These are phyloP conservation scores for Termitomyces sp. DNA, from an alignment of 768 basidiomycete genomes.

Conservation along the genomic window DNA sequence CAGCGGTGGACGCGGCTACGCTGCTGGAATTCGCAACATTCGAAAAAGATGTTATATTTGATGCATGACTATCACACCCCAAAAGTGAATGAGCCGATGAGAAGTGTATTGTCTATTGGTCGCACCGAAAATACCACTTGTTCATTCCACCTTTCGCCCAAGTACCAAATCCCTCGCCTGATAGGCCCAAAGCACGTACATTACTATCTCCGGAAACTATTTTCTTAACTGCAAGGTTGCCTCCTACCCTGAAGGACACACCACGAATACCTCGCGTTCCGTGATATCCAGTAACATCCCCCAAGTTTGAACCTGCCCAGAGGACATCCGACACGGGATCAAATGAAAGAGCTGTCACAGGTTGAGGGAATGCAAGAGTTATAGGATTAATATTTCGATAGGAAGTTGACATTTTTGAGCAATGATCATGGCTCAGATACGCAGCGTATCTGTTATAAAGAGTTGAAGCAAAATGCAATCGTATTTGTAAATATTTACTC, in stretches of 20 bases:
- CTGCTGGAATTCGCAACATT: constrained; percentile 44
- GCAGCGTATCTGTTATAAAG: too few species aligned
- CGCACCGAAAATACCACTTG: constrained; percentile 75
- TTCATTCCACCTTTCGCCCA: constrained; percentile 85
- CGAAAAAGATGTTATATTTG: constrained; percentile 33
- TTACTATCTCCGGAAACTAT: constrained; percentile 75
- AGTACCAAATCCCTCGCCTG: constrained; percentile 64
- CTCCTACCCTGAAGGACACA: constrained; percentile 70
- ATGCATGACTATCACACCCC: constrained; percentile 11
- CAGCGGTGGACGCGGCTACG: constrained; percentile 53
- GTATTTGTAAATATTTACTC: too few species aligned
- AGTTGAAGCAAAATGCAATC: too few species aligned
- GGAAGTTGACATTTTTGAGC: constrained; percentile 23
- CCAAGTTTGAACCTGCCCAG: constrained; percentile 77
- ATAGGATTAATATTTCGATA: constrained; percentile 29
- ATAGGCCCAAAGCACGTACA: constrained; percentile 56
- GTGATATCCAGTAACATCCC: constrained; percentile 66
- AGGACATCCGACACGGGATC: constrained; percentile 89
- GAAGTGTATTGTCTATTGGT: constrained; percentile 4
- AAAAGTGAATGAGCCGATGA: constrained; percentile 2
- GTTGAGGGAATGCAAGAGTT: constrained; percentile 33
- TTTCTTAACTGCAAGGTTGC: constrained; percentile 63
- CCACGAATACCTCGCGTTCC: constrained; percentile 58
- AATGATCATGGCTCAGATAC: constrained; percentile 16
- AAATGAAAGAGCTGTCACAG: constrained; percentile 75